A percentile compares a stretch with the other conserved stretches of the same genome.
Conservation (phyloP, 345 rosid genomes). For the Dipteronia sinensis region DNA sequence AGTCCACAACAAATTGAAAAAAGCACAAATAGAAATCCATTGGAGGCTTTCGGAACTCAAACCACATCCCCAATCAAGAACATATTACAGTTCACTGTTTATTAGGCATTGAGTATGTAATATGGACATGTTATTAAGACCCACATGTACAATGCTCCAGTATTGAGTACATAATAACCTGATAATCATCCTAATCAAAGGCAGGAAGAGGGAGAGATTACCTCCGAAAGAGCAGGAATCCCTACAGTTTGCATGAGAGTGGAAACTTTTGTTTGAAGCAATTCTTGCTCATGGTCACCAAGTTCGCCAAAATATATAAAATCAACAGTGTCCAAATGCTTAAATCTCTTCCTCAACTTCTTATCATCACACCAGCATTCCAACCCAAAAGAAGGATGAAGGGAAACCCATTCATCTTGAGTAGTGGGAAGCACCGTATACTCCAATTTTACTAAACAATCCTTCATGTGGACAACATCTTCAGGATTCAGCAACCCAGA, state of each 20-base stretch:
- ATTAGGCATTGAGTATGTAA: neutral
- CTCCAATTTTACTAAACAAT: constrained; percentile 59
- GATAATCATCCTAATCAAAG: neutral
- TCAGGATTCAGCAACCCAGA: constrained; percentile 56
- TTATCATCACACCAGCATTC: constrained; percentile 88
- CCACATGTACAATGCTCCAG: neutral
- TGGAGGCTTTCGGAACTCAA: neutral
- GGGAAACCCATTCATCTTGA: constrained; percentile 78
- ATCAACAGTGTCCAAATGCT: constrained; percentile 53
- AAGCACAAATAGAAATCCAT: neutral
- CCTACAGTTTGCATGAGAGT: constrained; percentile 66
- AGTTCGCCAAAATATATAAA: constrained; percentile 67
- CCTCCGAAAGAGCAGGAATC: constrained; percentile 83
- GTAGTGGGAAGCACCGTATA: constrained; percentile 72
- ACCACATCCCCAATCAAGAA: neutral
- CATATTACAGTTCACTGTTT: neutral
- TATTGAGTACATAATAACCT: neutral
- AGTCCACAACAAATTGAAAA: neutral
- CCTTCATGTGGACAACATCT: constrained; percentile 59
- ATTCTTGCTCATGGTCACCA: constrained; percentile 47
- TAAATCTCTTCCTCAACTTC: constrained; percentile 62
- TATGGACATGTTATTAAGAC: neutral
- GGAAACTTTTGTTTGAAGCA: constrained; percentile 53
- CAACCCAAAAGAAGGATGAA: constrained; percentile 77
- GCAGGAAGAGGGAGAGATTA: constrained; percentile 28